These are phyloP conservation scores for Rosa multiflora DNA, from an alignment of 306 rosid species.

Conservation along the genomic window DNA sequence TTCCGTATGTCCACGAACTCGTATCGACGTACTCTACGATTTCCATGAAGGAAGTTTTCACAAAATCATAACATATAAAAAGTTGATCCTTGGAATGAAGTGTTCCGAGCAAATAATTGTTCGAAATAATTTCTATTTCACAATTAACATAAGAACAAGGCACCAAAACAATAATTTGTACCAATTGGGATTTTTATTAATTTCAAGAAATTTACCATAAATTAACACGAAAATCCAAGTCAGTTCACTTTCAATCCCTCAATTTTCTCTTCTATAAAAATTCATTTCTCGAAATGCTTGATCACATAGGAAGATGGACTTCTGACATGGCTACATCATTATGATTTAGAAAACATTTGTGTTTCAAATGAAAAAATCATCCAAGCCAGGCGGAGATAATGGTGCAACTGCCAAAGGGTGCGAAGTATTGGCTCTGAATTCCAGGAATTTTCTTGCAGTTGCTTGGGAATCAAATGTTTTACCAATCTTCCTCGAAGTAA, in stretches of 20 bases:
- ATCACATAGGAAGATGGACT: conserved; percentile 29
- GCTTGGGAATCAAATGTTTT: conserved; percentile 51
- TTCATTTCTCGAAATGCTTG: conserved; percentile 23
- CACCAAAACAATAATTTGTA: no score
- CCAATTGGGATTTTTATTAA: no score
- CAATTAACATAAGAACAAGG: no score
- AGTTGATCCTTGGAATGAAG: no score
- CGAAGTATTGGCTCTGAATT: conserved; percentile 33
- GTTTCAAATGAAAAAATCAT: conserved; percentile 29
- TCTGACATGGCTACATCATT: conserved; percentile 24
- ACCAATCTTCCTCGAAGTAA: conserved; percentile 62
- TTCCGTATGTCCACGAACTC: no score
- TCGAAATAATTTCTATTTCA: no score
- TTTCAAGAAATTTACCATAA: no score
- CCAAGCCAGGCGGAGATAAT: conserved; percentile 63
- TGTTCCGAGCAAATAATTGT: no score
- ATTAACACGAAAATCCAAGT: no score
- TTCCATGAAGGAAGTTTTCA: no score
- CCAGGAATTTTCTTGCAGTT: conserved; percentile 68
- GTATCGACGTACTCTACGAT: no score
- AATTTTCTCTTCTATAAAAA: conserved; percentile 25
- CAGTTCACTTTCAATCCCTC: conserved; percentile 22
- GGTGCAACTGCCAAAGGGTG: conserved; percentile 72
- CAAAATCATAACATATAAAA: no score
- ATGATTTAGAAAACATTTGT: conserved; percentile 21